Evolutionary conservation across 495 filamentous ascomycete species (phyloP).

Genomic region (Penicillium pulvis): DNA sequence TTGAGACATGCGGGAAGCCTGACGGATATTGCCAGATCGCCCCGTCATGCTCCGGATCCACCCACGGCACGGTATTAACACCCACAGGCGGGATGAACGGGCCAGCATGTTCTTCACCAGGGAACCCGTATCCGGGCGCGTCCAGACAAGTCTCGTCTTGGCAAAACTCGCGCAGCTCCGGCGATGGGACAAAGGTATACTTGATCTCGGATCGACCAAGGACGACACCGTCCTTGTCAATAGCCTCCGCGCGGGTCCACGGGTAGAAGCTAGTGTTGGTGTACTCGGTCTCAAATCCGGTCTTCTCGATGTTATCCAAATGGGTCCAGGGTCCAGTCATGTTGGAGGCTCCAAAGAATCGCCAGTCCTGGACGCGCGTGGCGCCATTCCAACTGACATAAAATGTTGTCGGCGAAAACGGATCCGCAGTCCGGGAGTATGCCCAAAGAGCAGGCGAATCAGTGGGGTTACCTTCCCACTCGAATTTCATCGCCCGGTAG

Average conservation of each 20-base stretch:
- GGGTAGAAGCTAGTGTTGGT: conserved; percentile 34
- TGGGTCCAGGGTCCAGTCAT: conserved; percentile 33
- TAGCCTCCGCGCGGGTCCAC: conserved; percentile 41
- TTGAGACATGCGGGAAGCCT: conserved; percentile 12
- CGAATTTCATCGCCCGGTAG: conserved; percentile 48
- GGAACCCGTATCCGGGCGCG: conserved; percentile 36
- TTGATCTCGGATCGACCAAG: conserved; percentile 38
- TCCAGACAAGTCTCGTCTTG: conserved; percentile 35
- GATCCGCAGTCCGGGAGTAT: conserved; percentile 36
- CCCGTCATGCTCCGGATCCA: conserved; percentile 34
- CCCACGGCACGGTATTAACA: conserved; percentile 46
- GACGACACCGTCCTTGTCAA: conserved; percentile 35
- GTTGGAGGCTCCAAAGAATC: conserved; percentile 42
- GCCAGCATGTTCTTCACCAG: conserved; percentile 34
- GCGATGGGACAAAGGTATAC: conserved; percentile 46
- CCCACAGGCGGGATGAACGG: conserved; percentile 37
- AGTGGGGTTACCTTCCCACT: conserved; percentile 47
- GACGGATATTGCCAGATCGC: conserved; percentile 27
- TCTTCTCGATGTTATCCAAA: conserved; percentile 36
- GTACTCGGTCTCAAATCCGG: conserved; percentile 45
- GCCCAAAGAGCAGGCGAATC: conserved; percentile 48
- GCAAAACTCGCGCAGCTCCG: conserved; percentile 40
- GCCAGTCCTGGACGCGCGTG: conserved; percentile 44
- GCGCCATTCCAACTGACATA: conserved; percentile 55
- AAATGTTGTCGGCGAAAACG: conserved; percentile 36